phyloP scores from a whole-genome alignment of 257 asterid species.

The Solanum paucissectum region DNA sequence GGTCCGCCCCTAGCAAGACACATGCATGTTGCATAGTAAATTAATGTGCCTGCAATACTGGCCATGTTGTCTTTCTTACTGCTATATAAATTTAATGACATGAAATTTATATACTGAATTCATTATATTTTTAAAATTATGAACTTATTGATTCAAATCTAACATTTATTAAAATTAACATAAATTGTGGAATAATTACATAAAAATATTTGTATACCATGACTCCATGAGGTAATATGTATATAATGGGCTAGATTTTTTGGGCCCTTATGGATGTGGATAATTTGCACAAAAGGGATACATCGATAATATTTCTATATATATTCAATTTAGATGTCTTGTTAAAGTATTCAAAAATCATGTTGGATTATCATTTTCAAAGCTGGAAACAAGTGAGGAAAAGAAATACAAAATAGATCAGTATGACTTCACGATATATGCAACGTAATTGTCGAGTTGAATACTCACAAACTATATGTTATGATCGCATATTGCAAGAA shows the following conservation, averaged over 20 bases:
- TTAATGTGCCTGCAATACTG: neutral
- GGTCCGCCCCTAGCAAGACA: neutral
- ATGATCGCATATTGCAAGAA: neutral
- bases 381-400: neutral
- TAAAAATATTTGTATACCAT: neutral
- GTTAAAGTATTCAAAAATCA: neutral
- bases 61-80: neutral
- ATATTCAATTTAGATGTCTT: neutral
- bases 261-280: neutral
- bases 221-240: neutral
- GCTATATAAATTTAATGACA: neutral
- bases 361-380: neutral
- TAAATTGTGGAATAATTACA: neutral
- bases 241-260: neutral
- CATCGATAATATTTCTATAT: neutral
- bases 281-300: neutral
- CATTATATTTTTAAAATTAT: neutral
- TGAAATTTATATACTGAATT: neutral
- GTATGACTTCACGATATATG: neutral
- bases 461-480: neutral
- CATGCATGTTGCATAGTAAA: neutral
- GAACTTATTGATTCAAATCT: neutral
- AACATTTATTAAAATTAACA: neutral
- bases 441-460: neutral
- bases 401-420: neutral